phyloP scores from a whole-genome alignment of 306 rosid genomes.

The Calophaca sinica region DNA sequence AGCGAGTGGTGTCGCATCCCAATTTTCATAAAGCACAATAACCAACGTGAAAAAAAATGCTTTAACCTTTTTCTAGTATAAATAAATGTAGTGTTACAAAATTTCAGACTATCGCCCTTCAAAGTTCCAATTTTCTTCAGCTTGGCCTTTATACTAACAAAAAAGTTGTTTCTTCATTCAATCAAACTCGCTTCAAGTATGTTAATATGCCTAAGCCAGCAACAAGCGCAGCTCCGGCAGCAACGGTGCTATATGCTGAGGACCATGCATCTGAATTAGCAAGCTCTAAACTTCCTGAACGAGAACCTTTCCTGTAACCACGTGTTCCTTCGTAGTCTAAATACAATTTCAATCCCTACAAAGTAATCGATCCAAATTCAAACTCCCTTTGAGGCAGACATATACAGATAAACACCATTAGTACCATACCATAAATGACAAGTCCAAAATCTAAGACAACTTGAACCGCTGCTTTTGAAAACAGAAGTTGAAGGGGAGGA shows the following conservation, averaged over 20 bases:
- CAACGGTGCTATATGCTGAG: conserved; percentile 80
- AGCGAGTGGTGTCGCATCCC: conserved; percentile 44
- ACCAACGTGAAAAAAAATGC: conserved; percentile 8
- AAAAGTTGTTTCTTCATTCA: not conserved
- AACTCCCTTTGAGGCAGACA: not conserved
- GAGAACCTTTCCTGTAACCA: conserved; percentile 47
- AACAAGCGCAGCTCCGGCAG: conserved; percentile 97
- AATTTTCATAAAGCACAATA: conserved; percentile 33
- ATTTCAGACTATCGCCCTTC: conserved; percentile 38
- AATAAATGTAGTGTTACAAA: conserved; percentile 41
- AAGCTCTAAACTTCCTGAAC: conserved; percentile 60
- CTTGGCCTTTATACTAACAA: conserved; percentile 38
- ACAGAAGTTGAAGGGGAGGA: no score
- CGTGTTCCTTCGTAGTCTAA: conserved; percentile 69
- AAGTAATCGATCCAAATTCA: conserved; percentile 40
- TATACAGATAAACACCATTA: not conserved
- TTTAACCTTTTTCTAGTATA: conserved; percentile 34
- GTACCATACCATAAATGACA: not conserved
- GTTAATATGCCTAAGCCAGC: conserved; percentile 88
- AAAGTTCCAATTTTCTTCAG: conserved; percentile 39
- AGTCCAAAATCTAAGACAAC: not conserved
- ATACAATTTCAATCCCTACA: conserved; percentile 94
- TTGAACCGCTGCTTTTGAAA: conserved; percentile 2
- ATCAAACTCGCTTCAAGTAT: conserved; percentile 65
- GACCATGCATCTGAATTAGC: conserved; percentile 89